Evolutionary conservation across 345 rosid species (phyloP).

Genomic region (Eucalyptus cloeziana): DNA sequence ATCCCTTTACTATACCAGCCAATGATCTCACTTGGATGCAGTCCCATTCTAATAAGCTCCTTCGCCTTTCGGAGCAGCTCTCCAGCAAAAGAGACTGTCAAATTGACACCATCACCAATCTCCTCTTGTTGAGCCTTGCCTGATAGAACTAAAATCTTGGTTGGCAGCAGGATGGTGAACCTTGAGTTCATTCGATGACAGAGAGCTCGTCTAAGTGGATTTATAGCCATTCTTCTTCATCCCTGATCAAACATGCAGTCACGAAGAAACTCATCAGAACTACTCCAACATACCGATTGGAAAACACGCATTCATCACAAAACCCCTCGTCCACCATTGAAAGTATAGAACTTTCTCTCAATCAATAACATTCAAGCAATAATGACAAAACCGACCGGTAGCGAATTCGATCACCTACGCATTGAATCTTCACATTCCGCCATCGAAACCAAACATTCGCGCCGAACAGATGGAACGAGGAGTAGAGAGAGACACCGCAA

Average conservation of each 20-base stretch:
- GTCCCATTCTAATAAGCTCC: slow-evolving; percentile 84
- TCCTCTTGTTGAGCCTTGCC: slow-evolving; percentile 93
- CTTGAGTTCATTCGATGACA: slow-evolving; percentile 82
- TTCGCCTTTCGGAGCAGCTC: slow-evolving; percentile 81
- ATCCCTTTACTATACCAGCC: slow-evolving; percentile 66
- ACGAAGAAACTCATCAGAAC: background rate
- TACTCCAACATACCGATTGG: background rate
- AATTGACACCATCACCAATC: slow-evolving; percentile 88
- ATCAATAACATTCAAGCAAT: background rate
- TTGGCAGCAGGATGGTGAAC: slow-evolving; percentile 97
- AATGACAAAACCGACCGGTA: background rate
- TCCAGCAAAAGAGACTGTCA: slow-evolving; percentile 82
- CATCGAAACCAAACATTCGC: background rate
- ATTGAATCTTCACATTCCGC: background rate
- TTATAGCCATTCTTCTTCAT: slow-evolving; percentile 93
- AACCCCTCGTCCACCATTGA: background rate
- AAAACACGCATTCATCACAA: background rate
- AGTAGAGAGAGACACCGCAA: background rate
- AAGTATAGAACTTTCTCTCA: background rate
- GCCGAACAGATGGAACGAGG: background rate
- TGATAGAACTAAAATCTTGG: slow-evolving; percentile 74
- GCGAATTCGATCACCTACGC: background rate
- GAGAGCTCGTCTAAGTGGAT: slow-evolving; percentile 74
- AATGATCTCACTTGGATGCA: slow-evolving; percentile 89
- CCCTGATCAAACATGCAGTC: slow-evolving; percentile 19